Conservation (phyloP, 2,329 filamentous ascomycete genomes). For the Colletotrichum sansevieriae region DNA sequence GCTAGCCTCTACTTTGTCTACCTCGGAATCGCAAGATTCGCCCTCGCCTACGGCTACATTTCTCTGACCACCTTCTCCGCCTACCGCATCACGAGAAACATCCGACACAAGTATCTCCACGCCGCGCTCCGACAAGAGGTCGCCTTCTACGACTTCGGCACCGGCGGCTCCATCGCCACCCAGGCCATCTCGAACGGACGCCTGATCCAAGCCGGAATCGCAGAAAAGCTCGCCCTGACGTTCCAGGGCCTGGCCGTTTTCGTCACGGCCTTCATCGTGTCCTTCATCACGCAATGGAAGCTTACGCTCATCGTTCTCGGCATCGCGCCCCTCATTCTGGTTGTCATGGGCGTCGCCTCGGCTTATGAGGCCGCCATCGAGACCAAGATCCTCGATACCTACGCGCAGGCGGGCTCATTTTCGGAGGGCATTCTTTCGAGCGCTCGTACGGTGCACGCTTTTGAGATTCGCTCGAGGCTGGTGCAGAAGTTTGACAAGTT, state of each 20-base stretch:
- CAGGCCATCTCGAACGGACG: slow-evolving; percentile 61
- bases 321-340: slow-evolving; percentile 48
- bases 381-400: slow-evolving; percentile 51
- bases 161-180: slow-evolving; percentile 57
- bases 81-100: slow-evolving; percentile 62
- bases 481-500: slow-evolving; percentile 55
- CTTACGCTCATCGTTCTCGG: slow-evolving; percentile 56
- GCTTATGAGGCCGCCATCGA: slow-evolving; percentile 49
- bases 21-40: slow-evolving; percentile 67
- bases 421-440: slow-evolving; percentile 55
- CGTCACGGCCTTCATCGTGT: slow-evolving; percentile 54
- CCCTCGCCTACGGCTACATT: slow-evolving; percentile 62
- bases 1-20: slow-evolving; percentile 69
- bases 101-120: slow-evolving; percentile 63
- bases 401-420: slow-evolving; percentile 52
- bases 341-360: slow-evolving; percentile 49
- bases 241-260: slow-evolving; percentile 56
- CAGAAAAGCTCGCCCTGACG: slow-evolving; percentile 56
- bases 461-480: slow-evolving; percentile 55
- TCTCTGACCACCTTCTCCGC: slow-evolving; percentile 62
- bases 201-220: slow-evolving; percentile 56
- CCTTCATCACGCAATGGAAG: slow-evolving; percentile 58
- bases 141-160: slow-evolving; percentile 60
- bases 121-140: slow-evolving; percentile 64
- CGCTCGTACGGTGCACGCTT: slow-evolving; percentile 58